Evolutionary conservation across 768 basidiomycete genomes (phyloP).

Genomic region (Hygrophorus russula): DNA sequence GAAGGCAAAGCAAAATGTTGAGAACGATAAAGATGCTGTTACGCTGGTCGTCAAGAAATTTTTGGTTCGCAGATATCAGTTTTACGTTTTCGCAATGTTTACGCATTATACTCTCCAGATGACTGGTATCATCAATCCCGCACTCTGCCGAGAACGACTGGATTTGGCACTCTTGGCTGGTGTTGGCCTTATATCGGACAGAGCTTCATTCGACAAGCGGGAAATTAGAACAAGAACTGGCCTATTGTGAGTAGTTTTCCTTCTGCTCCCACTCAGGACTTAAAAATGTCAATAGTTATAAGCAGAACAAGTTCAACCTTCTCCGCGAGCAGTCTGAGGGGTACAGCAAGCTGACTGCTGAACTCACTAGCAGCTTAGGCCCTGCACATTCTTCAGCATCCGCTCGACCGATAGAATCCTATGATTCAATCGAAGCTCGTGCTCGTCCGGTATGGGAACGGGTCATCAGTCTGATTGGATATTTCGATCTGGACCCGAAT

Average conservation of each 20-base stretch:
- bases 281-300: conserved; percentile 47
- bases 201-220: conserved; percentile 58
- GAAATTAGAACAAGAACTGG: conserved; percentile 74
- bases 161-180: conserved; percentile 53
- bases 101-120: conserved; percentile 27
- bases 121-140: conserved; percentile 41
- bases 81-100: neutral
- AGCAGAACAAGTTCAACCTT: conserved; percentile 97
- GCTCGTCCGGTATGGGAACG: conserved; percentile 70
- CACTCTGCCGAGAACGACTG: conserved; percentile 63
- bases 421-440: conserved; percentile 46
- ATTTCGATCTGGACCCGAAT: conserved; percentile 95
- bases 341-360: conserved; percentile 84
- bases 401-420: conserved; percentile 52
- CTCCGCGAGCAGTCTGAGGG: conserved; percentile 97
- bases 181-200: conserved; percentile 62
- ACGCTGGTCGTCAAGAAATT: conserved; percentile 48
- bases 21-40: conserved; percentile 54
- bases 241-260: conserved; percentile 48
- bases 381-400: conserved; percentile 61
- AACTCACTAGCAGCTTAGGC: conserved; percentile 69
- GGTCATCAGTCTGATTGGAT: conserved; percentile 82
- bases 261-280: neutral
- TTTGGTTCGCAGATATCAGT: conserved; percentile 31
- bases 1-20: conserved; percentile 39